phyloP scores from a whole-genome alignment of 441 rosid genomes.

The Pelargonium exstipulatum region DNA sequence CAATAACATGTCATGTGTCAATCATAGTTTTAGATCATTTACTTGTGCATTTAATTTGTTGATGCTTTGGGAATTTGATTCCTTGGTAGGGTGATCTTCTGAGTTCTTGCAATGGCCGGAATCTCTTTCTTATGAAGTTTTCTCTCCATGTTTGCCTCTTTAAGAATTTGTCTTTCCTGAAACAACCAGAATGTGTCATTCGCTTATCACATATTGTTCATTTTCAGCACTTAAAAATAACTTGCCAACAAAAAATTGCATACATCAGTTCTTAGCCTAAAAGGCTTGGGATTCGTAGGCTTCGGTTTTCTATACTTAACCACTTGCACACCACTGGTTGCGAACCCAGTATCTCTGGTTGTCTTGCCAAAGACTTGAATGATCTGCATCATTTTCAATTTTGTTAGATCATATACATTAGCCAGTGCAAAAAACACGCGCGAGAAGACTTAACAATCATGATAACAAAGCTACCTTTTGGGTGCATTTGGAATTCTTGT shows the following conservation, averaged over 20 bases:
- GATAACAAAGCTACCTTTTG: slow-evolving; percentile 31
- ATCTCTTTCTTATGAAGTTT: slow-evolving; percentile 40
- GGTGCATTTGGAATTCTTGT: slow-evolving; percentile 28
- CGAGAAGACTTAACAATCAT: too few species aligned
- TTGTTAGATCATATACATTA: slow-evolving; percentile 14
- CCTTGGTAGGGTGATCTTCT: too few species aligned
- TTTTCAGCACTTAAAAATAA: too few species aligned
- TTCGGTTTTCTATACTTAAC: slow-evolving; percentile 54
- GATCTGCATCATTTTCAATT: slow-evolving; percentile 34
- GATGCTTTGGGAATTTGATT: too few species aligned
- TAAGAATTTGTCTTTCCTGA: slow-evolving; percentile 62
- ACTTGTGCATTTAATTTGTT: too few species aligned
- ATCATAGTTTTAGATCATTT: too few species aligned
- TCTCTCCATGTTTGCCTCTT: slow-evolving; percentile 67
- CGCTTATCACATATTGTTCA: too few species aligned
- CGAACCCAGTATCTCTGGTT: slow-evolving; percentile 32
- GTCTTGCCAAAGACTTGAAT: slow-evolving; percentile 29
- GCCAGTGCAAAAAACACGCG: not conserved
- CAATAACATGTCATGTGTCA: too few species aligned
- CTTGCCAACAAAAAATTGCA: slow-evolving; percentile 9
- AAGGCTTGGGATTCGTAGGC: slow-evolving; percentile 86
- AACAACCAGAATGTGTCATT: not conserved
- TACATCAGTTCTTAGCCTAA: slow-evolving; percentile 86
- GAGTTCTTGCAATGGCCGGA: slow-evolving; percentile 16
- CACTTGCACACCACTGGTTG: slow-evolving; percentile 23